Base-by-base conservation (phyloP, 2,329 filamentous ascomycete species). In the Annulohypoxylon truncatum region DNA sequence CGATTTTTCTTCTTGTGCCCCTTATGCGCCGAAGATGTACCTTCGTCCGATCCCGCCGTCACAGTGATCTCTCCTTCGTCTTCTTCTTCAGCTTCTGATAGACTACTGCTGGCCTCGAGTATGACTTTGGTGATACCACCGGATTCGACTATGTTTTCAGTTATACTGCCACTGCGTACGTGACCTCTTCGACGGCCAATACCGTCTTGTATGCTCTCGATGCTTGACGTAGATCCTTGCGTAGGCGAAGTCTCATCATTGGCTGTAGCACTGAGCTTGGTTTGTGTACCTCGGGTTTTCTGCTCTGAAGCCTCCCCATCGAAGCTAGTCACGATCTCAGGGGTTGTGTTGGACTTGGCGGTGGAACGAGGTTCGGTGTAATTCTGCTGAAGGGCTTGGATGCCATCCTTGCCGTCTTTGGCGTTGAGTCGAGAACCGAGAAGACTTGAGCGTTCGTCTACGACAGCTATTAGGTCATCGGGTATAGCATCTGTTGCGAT, bases 111-210 rank as follows among this genome's bases (percentile, higher is more conserved):
- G 2, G 89, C 89, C 74, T 93, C 90, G 24, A 94, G 82, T 1
- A 94, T 86, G 28, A 92, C 86, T 77, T 94, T 94, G 69, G 87
- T 87, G 53, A 93, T 83, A 1, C 91, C 91, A 66, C 89, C 89
- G 4, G 89, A 82, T 71, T 93, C 89, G 53, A 93, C 82, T n/a
- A 91, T 82, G 63, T 91, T 91, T 77, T 93, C 90, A 0, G 90
- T 92, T 70, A 94, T 92, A 73, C 89, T 92, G 29, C 91, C 91
- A 68, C 89, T 92, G 57, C 90, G 84, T 3, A 89, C 88, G 4
- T 83, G 82, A 7, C 85, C 72, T 55, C 72, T 73, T 29, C 64
- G 70, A 52, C 67, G 66, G 22, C 54, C 66, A 22, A 48, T 56
- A 22, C 40, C 61, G 29, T 74, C 71, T 6, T 59, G 58, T 3